Base-by-base conservation (phyloP, 495 filamentous ascomycete genomes). In the Penicillium pancosmium region DNA sequence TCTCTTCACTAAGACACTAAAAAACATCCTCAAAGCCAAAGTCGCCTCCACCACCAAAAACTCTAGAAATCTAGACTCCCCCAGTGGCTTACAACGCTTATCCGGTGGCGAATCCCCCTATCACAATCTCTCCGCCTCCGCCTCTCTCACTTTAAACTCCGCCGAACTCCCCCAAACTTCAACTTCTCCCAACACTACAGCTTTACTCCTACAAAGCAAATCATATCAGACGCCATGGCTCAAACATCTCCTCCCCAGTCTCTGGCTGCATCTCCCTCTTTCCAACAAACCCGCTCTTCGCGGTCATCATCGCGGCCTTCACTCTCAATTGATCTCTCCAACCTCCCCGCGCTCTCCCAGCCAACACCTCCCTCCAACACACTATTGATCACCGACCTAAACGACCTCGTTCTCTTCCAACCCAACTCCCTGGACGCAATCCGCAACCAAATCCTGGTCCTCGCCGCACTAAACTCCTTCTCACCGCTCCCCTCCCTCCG, bases 311-410 rank as follows among this genome's bases (percentile, higher is more conserved):
- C 77, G 44, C 73, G 68, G 51, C 80, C 84, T 41, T 80, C 81
- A n/a, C 83, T 94, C 53, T 88, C 86, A 5, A 80, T 98, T 56
- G 93, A 97, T 71, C 81, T 98, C 35, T 87, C 87, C 59, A 87
- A 80, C 68, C 70, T 97, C 18, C 93, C 93, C 35, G 82, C 91
- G 3, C 80, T 97, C 25, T 76, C 78, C n/a, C 83, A 87, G 66
- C 93, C 94, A 6, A 84, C 90, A 3, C 86, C 89, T 21, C 92
- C 93, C 35, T 89, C 91, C 57, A 98, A 98, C 77, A 97, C 92
- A 0, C 90, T 98, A 51, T 82, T 98, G 56, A 91, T 98, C 73
- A 94, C 91, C 64, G 78, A 96, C 73, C 86, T 98, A 35, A 78
- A 87, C 64, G 85, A 91, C 68, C 79, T 84, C 15, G 77, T 84